A percentile compares a stretch with the other conserved stretches of the same genome.
Evolutionary conservation across 495 filamentous ascomycete genomes (phyloP).

Genomic region (Pseudotulostoma volvatum): DNA sequence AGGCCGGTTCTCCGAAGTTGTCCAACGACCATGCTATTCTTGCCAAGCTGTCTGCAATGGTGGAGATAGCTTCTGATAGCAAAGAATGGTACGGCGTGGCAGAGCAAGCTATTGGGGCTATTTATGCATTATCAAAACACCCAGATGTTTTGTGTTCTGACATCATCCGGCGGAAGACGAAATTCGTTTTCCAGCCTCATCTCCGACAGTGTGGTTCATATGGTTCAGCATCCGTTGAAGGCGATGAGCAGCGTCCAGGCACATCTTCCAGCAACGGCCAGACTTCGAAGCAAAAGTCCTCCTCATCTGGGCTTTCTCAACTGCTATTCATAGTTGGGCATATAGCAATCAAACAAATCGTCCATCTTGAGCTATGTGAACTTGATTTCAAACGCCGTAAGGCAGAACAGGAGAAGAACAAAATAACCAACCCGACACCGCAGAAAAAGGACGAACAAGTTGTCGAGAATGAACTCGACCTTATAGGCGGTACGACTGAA

Average conservation of each 20-base stretch:
- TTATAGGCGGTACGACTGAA: slow-evolving; percentile 93
- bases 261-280: slow-evolving; percentile 20
- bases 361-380: slow-evolving; percentile 96
- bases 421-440: slow-evolving; percentile 34
- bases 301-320: slow-evolving; percentile 65
- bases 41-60: slow-evolving; percentile 60
- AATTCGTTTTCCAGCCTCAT: slow-evolving; percentile 49
- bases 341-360: slow-evolving; percentile 95
- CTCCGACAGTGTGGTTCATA: slow-evolving; percentile 19
- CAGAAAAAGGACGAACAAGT: slow-evolving; percentile 31
- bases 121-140: slow-evolving; percentile 88
- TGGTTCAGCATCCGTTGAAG: slow-evolving; percentile 14
- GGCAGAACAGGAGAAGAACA: slow-evolving; percentile 80
- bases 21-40: slow-evolving; percentile 85
- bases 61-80: slow-evolving; percentile 67
- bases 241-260: slow-evolving; percentile 32
- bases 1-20: slow-evolving; percentile 59
- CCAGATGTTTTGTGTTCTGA: slow-evolving; percentile 90
- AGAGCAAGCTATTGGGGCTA: slow-evolving; percentile 89
- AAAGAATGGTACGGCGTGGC: slow-evolving; percentile 98
- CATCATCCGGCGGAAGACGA: slow-evolving; percentile 75
- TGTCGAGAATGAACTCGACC: slow-evolving; percentile 69
- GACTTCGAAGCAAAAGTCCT: slow-evolving; percentile 17
- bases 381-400: slow-evolving; percentile 95
- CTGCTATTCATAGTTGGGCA: slow-evolving; percentile 92